Evolutionary conservation across 2,329 filamentous ascomycete genomes (phyloP).

Genomic region (Ceratocystiopsis minuta): DNA sequence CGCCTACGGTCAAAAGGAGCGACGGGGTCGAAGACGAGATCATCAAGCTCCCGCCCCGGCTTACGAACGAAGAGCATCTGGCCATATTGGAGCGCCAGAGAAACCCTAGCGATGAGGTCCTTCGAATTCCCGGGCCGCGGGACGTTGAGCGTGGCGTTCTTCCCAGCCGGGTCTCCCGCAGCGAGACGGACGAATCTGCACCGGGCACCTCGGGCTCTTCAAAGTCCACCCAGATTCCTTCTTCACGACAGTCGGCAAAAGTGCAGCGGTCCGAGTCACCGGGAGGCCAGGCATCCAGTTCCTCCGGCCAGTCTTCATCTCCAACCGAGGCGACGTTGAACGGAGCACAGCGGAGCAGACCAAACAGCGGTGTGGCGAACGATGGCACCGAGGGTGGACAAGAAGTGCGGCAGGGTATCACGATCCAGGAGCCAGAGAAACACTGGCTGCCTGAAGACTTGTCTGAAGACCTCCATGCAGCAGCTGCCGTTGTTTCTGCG

Average conservation of each 20-base stretch:
- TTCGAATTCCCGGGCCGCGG: conserved; percentile 80
- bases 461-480: conserved; percentile 24
- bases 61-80: conserved; percentile 61
- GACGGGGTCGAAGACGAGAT: conserved; percentile 33
- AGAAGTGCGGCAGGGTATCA: conserved; percentile 32
- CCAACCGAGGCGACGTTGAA: no score
- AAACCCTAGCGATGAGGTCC: conserved; percentile 48
- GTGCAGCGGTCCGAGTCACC: neutral
- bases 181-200: conserved; percentile 15
- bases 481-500: conserved; percentile 9
- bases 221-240: no score
- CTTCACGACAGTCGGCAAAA: neutral
- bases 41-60: conserved; percentile 30
- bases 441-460: conserved; percentile 23
- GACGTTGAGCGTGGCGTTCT: conserved; percentile 72
- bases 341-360: neutral
- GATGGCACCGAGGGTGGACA: no score
- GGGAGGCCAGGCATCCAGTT: no score
- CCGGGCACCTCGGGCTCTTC: neutral
- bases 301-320: no score
- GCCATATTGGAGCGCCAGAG: conserved; percentile 75
- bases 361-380: conserved; percentile 10
- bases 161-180: conserved; percentile 34
- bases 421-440: conserved; percentile 45
- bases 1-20: conserved; percentile 43